Conservation (phyloP, 805 yeast genomes). For the Hanseniaspora valbyensis region DNA sequence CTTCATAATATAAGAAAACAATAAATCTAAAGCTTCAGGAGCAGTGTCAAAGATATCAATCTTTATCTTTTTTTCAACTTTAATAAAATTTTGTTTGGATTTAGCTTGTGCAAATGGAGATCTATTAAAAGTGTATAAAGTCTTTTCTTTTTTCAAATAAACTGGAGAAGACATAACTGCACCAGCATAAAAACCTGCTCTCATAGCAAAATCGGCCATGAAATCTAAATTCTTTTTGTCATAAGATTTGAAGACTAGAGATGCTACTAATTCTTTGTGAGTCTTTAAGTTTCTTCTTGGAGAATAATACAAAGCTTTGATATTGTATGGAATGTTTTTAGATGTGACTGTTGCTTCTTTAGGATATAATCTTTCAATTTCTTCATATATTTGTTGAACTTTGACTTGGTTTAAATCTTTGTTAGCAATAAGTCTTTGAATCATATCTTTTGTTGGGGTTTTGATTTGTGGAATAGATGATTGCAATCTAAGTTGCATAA, state of each 20-base stretch:
- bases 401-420: slow-evolving; percentile 30
- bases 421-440: slow-evolving; percentile 11
- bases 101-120: slow-evolving; percentile 93
- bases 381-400: slow-evolving; percentile 23
- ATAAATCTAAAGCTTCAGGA: slow-evolving; percentile 70
- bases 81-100: slow-evolving; percentile 85
- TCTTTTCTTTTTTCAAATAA: slow-evolving; percentile 57
- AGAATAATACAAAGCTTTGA: slow-evolving; percentile 67
- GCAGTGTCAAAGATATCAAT: slow-evolving; percentile 74
- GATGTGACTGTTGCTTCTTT: slow-evolving; percentile 16
- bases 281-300: slow-evolving; percentile 60
- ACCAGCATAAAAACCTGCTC: slow-evolving; percentile 84
- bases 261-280: slow-evolving; percentile 71
- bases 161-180: slow-evolving; percentile 72
- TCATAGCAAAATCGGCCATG: slow-evolving; percentile 70
- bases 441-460: slow-evolving; percentile 17
- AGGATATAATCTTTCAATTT: slow-evolving; percentile 18
- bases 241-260: slow-evolving; percentile 58
- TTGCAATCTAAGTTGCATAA: background rate
- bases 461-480: slow-evolving; percentile 13
- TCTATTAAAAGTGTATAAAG: slow-evolving; percentile 86
- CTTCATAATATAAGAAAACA: slow-evolving; percentile 67
- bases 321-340: slow-evolving; percentile 74
- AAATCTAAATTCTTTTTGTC: slow-evolving; percentile 61
- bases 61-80: slow-evolving; percentile 67